Evolutionary conservation across 768 basidiomycete species (phyloP).

Genomic region (Tubosaeta sp.): DNA sequence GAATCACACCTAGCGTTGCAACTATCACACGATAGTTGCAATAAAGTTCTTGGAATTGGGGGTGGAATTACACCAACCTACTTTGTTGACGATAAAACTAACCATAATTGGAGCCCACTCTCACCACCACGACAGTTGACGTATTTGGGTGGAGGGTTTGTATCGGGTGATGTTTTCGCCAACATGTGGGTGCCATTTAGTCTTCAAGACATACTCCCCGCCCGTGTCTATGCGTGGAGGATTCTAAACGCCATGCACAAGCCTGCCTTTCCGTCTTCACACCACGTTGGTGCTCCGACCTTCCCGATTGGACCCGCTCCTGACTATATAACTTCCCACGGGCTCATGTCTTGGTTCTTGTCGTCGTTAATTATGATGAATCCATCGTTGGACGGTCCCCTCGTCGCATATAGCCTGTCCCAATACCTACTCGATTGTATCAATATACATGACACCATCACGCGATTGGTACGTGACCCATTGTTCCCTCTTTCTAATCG

Average conservation of each 20-base stretch:
- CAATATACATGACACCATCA: constrained; percentile 28
- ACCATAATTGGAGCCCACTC: background rate
- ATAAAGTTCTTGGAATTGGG: too few species aligned
- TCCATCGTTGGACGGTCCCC: constrained; percentile 2
- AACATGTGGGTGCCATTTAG: background rate
- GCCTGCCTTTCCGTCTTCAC: background rate
- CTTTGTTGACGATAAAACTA: too few species aligned
- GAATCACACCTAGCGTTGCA: too few species aligned
- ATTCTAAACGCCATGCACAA: background rate
- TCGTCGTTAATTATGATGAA: constrained; percentile 5
- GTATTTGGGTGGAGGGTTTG: constrained; percentile 7
- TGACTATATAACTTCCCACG: constrained; percentile 9
- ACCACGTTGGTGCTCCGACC: background rate
- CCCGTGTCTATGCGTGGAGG: background rate
- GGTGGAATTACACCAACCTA: too few species aligned
- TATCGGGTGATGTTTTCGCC: background rate
- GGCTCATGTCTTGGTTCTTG: background rate
- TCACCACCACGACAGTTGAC: constrained; percentile 11
- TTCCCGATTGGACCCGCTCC: constrained; percentile 6
- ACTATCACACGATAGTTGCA: too few species aligned
- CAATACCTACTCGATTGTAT: constrained; percentile 23
- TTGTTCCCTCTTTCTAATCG: background rate
- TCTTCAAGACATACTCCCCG: constrained; percentile 6
- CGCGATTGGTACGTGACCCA: constrained; percentile 18
- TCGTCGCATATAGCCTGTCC: constrained; percentile 13